Base-by-base conservation (phyloP, 2,329 filamentous ascomycete genomes). In the Calonectria hawksworthii region DNA sequence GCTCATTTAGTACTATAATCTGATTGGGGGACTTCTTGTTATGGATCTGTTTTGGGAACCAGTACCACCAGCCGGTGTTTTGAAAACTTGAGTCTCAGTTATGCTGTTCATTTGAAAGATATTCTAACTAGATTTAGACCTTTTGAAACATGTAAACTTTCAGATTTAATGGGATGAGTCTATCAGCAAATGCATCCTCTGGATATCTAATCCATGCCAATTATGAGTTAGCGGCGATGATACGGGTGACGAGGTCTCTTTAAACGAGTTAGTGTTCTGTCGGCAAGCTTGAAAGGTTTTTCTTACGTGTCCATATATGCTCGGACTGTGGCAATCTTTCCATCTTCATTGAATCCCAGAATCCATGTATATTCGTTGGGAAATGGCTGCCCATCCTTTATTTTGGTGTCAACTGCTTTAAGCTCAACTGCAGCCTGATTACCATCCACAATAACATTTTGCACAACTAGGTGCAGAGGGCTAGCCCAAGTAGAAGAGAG, bases 261-360 rank as follows among this genome's bases (percentile, higher is more conserved):
- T n/a, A 11, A 2, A 28, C 13, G 4, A 6, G 9, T 67, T 26
- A 52, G 11, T 32, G 28, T 21, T 16, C 1, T 4, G 4, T 34
- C 4, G 14, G 13, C 13, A 9, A 5, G 10, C 4, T 23, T 18
- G 5, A 7, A 23, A 4, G 7, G 4, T 1, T 18, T 4, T 6
- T 36, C 65, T 44, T 54, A 68, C 65, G 65, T 68, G 23, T 68
- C 65, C 65, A 68, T 68, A 23, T 68, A 68, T 8, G 65, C 65
- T n/a, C 65, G 47, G 13, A 68, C 65, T 8, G 47, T 38, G 14
- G 34, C 23, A 30, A 68, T 68, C 30, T 68, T 68, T 3, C 65
- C 65, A 2, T 41, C 65, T 21, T 68, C 65, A 5, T 68, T 68
- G 16, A 68, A 68, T 0, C 50, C 23, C 4, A 68, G 28, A n/a